phyloP scores from a whole-genome alignment of 179 eudicot genomes.

The Corrigiola litoralis region DNA sequence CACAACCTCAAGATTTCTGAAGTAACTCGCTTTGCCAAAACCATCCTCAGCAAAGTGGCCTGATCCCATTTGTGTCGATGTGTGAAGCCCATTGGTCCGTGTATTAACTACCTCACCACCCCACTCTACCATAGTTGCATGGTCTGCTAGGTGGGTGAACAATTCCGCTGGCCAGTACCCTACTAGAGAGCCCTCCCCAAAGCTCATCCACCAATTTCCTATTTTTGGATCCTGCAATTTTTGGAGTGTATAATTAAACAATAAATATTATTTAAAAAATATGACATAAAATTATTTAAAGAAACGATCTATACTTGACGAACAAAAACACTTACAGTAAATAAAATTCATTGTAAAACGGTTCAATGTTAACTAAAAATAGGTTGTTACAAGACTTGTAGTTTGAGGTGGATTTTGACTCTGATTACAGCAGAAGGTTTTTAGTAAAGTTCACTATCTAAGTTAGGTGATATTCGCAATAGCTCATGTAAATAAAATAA shows the following conservation, averaged over 20 bases:
- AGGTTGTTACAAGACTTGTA: no score
- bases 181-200: slow-evolving; percentile 74
- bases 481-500: neutral
- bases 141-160: slow-evolving; percentile 78
- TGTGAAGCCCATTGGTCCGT: slow-evolving; percentile 60
- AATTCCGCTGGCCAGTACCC: slow-evolving; percentile 97
- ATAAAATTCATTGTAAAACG: neutral
- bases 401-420: no score
- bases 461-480: neutral
- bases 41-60: slow-evolving; percentile 80
- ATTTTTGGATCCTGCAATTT: slow-evolving; percentile 83
- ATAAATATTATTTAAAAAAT: no score
- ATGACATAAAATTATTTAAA: no score
- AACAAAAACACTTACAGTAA: no score
- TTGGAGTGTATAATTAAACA: no score
- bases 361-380: neutral
- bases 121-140: slow-evolving; percentile 99
- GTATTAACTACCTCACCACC: slow-evolving; percentile 96
- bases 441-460: no score
- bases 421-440: no score
- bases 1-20: slow-evolving; percentile 76
- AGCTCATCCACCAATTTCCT: slow-evolving; percentile 99
- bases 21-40: slow-evolving; percentile 82
- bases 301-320: no score
- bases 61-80: slow-evolving; percentile 93